Conservation (phyloP, 345 rosid species). For the Pistacia atlantica region DNA sequence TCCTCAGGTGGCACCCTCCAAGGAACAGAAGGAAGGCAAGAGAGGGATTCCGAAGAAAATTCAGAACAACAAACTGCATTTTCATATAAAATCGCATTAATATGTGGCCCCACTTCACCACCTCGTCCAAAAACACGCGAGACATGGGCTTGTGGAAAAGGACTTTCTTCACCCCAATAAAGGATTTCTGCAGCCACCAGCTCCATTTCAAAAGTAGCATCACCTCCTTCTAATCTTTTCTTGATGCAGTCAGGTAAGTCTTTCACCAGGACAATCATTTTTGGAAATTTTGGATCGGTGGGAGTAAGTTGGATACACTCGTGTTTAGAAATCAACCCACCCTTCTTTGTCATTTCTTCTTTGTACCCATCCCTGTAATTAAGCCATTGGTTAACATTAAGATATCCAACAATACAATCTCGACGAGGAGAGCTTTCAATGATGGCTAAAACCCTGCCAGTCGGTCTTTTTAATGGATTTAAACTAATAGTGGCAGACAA, state of each 20-base stretch:
- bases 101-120: conserved; percentile 63
- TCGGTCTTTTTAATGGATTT: conserved; percentile 74
- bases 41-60: conserved; percentile 56
- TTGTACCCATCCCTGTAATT: conserved; percentile 36
- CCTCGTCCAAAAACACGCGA: conserved; percentile 68
- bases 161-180: conserved; percentile 70
- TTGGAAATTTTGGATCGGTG: conserved; percentile 70
- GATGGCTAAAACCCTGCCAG: conserved; percentile 79
- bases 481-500: conserved; percentile 54
- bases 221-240: conserved; percentile 65
- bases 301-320: conserved; percentile 63
- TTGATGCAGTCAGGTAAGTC: conserved; percentile 62
- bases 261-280: conserved; percentile 54
- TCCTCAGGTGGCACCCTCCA: conserved; percentile 82
- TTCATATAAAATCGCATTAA: conserved; percentile 69
- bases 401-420: conserved; percentile 71
- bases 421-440: conserved; percentile 64
- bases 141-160: conserved; percentile 57
- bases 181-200: conserved; percentile 72
- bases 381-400: conserved; percentile 66
- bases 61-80: conserved; percentile 64
- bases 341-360: conserved; percentile 43
- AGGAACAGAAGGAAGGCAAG: conserved; percentile 65
- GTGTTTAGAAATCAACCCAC: conserved; percentile 31
- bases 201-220: conserved; percentile 64